Base-by-base conservation (phyloP, 257 asterid genomes). In the Solanum megistacrolobum region DNA sequence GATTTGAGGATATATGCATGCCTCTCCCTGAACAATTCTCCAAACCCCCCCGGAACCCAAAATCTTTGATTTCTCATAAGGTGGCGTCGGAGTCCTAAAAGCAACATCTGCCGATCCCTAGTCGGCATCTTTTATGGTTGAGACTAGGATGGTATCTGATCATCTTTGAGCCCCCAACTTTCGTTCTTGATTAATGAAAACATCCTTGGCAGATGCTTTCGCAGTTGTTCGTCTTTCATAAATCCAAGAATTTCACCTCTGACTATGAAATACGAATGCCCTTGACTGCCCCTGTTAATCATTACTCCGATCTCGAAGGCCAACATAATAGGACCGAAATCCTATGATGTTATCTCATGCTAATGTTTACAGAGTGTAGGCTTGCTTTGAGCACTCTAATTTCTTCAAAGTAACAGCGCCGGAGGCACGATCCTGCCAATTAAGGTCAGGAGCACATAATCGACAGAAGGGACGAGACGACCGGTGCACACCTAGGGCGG, bases 21-120 rank as follows among this genome's bases (percentile, higher is more conserved):
- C 52, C 52, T 43, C 52, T 43, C 52, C 52, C 5, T 43, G 14
- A 43, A 43, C 16, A 43, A 43, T 43, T 43, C 16, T 12, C 52
- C 16, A 12, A 43, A 43, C 2, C 32, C 16, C 90, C 91, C 89
- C 1, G 0, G 5, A 74, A 74, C 20, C 32, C 10, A 74, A 74
- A 74, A 74, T 10, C 31, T 3, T 74, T 74, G 32, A 32, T 32
- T 32, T 71, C 25, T 71, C 25, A 71, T 71, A 71, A 16, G 25
- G 25, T 71, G 25, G 0, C 3, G 7, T 4, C 2, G 4, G 13
- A 16, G 93, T 92, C 94, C 89, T 92, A 89, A 92, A 89, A 89
- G 92, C 91, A 92, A 91, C 91, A 92, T 92, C 90, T 87, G 92
- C 84, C 89, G 91, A 92, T 89, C 91, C 91, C 89, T 90, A 90